Evolutionary conservation across 108 stramenopile species (phyloP).

Genomic region (Fistulifera solaris): DNA sequence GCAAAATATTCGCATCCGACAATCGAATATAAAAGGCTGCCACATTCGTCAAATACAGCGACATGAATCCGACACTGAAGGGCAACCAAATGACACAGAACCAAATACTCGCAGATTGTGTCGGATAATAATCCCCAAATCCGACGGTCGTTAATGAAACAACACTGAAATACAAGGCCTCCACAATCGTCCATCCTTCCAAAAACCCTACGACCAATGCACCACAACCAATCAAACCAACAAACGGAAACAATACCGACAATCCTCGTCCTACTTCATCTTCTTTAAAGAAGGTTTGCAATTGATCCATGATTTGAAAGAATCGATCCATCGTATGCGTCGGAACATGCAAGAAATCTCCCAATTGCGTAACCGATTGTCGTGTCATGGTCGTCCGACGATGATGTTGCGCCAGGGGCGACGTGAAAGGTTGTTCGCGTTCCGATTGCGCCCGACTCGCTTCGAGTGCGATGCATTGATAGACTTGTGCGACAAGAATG

Average conservation of each 20-base stretch:
- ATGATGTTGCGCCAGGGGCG: not conserved
- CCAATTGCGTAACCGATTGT: constrained; percentile 25
- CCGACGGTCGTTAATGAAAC: constrained; percentile 75
- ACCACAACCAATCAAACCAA: constrained; percentile 60
- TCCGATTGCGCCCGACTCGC: constrained; percentile 56
- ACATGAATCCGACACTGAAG: constrained; percentile 73
- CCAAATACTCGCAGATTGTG: constrained; percentile 46
- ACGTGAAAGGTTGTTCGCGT: constrained; percentile 2
- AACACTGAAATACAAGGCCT: constrained; percentile 71
- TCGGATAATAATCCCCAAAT: constrained; percentile 72
- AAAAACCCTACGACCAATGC: constrained; percentile 63
- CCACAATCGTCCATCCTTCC: constrained; percentile 77
- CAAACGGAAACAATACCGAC: constrained; percentile 68
- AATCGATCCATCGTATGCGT: constrained; percentile 12
- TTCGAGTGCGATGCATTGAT: constrained; percentile 73
- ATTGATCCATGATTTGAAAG: constrained; percentile 28
- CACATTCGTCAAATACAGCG: constrained; percentile 58
- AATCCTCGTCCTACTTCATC: constrained; percentile 53
- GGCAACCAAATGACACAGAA: constrained; percentile 81
- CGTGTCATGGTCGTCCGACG: constrained; percentile 11
- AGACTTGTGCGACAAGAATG: constrained; percentile 75
- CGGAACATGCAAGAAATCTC: constrained; percentile 11
- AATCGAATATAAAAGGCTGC: constrained; percentile 77
- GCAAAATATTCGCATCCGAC: constrained; percentile 54
- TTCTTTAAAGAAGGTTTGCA: constrained; percentile 33